Base-by-base conservation (phyloP, 2,329 filamentous ascomycete genomes). In the Nakataea oryzae region DNA sequence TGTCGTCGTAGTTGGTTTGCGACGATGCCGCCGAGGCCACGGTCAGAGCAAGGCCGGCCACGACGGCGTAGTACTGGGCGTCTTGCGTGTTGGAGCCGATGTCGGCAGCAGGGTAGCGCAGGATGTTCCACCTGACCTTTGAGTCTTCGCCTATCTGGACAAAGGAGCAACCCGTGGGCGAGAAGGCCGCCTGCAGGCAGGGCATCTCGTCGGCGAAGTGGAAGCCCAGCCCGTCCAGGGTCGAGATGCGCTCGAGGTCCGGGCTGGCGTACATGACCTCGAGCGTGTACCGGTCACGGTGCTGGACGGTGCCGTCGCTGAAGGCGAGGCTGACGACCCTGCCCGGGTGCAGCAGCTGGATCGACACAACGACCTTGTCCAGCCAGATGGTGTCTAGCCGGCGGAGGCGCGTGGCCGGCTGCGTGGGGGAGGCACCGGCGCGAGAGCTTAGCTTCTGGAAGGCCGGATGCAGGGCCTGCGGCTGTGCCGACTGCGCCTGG, bases 251-350 rank as follows among this genome's bases (percentile, higher is more conserved):
- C 56, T 85, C 82, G 9, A 84, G 74, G 67, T 89, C 87, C 30
- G 82, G 80, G 62, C 88, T 82, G 6, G 83, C 81, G 65, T 84
- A 86, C 0, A 93, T 77, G 61, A 87, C 81, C 5, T 85, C 80
- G 82, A 96, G 88, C 0, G 85, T 89, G 58, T 83, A 80, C 13
- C 91, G 84, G 69, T 96, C 89, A 62, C 90, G 85, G 72, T 93
- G 90, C 67, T 95, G 87, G 3, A 96, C 79, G 0, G 86, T 88
- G 13, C 93, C 90, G 70, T 96, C 92, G 64, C 89, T 89, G 67
- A 90, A 90, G 29, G 83, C 82, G 63, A 96, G 79, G 32, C 88
- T 86, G 2, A 96, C 66, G 2, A 89, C 80, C 63, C 86, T 91
- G 59, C 89, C 88, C 64, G 88, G 85, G 67, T 89, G 88, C 24